These are phyloP conservation scores for Calonectria pseudoturangicola DNA, from an alignment of 2,329 filamentous ascomycete species.

Conservation along the genomic window DNA sequence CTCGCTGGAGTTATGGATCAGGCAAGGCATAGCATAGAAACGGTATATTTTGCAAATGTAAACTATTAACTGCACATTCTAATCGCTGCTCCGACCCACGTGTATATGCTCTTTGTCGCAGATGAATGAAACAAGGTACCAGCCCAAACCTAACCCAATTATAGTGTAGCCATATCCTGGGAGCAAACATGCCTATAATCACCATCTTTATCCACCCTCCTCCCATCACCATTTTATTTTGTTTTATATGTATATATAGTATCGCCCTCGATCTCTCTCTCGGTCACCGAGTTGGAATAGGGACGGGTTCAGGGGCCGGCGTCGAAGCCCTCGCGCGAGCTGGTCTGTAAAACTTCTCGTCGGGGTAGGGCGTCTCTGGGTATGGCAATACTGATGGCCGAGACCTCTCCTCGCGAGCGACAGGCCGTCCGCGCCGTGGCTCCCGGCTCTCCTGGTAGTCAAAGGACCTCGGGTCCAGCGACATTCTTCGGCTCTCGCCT, in stretches of 20 bases:
- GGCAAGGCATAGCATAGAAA: conserved; percentile 37
- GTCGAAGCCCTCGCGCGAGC: conserved; percentile 42
- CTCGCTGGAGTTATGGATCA: conserved; percentile 39
- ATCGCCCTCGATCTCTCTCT: not conserved
- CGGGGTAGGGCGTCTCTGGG: conserved; percentile 47
- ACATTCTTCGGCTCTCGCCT: conserved; percentile 38
- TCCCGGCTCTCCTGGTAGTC: conserved; percentile 41
- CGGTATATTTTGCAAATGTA: conserved; percentile 27
- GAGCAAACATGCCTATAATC: conserved; percentile 5
- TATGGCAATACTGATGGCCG: conserved; percentile 43
- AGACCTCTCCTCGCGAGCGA: conserved; percentile 33
- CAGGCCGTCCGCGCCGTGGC: conserved; percentile 36
- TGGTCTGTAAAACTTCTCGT: conserved; percentile 48
- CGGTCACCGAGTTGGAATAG: conserved; percentile 41
- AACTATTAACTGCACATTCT: conserved; percentile 35
- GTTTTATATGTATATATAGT: not conserved
- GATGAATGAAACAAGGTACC: conserved; percentile 29
- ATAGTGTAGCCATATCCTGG: not conserved
- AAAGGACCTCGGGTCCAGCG: conserved; percentile 42
- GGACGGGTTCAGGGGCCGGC: conserved; percentile 27
- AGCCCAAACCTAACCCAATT: conserved; percentile 6
- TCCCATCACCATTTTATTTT: conserved; percentile 7
- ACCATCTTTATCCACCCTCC: not conserved
- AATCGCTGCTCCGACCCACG: conserved; percentile 10
- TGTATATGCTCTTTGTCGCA: not conserved